Evolutionary conservation across 2,329 filamentous ascomycete genomes (phyloP).

Genomic region (Coniochaeta sp.): DNA sequence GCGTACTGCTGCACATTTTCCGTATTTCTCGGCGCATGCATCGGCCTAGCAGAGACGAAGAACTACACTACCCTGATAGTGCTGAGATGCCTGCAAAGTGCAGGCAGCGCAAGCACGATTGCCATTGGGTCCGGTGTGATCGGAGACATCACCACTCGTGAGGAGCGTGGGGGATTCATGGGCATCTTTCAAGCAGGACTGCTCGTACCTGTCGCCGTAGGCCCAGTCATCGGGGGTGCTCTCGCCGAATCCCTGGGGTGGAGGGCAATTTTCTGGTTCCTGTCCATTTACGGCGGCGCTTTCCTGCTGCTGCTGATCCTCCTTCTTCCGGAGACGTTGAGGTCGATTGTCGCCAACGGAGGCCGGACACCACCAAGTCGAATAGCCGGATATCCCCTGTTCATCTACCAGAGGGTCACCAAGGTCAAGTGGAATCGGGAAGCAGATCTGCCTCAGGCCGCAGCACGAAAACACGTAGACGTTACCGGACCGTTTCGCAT

Average conservation of each 20-base stretch:
- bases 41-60: slow-evolving; percentile 34
- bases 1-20: slow-evolving; percentile 37
- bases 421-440: slow-evolving; percentile 13
- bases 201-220: slow-evolving; percentile 27
- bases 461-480: slow-evolving; percentile 29
- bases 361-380: slow-evolving; percentile 9
- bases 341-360: slow-evolving; percentile 36
- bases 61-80: slow-evolving; percentile 37
- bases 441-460: slow-evolving; percentile 3
- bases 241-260: slow-evolving; percentile 43
- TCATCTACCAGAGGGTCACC: slow-evolving; percentile 23
- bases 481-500: slow-evolving; percentile 37
- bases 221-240: slow-evolving; percentile 46
- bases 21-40: slow-evolving; percentile 34
- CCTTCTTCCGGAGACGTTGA: slow-evolving; percentile 38
- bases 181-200: slow-evolving; percentile 32
- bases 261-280: slow-evolving; percentile 47
- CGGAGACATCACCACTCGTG: slow-evolving; percentile 48
- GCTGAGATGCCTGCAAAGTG: slow-evolving; percentile 32
- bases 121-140: slow-evolving; percentile 46
- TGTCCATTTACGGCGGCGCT: slow-evolving; percentile 32
- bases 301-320: slow-evolving; percentile 31
- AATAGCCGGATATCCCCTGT: slow-evolving; percentile 18
- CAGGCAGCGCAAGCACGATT: slow-evolving; percentile 47
- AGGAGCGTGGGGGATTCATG: slow-evolving; percentile 49